A percentile compares a stretch with the other conserved stretches of the same genome.
Conservation (phyloP, 345 rosid species). For the Bretschneidera sinensis region DNA sequence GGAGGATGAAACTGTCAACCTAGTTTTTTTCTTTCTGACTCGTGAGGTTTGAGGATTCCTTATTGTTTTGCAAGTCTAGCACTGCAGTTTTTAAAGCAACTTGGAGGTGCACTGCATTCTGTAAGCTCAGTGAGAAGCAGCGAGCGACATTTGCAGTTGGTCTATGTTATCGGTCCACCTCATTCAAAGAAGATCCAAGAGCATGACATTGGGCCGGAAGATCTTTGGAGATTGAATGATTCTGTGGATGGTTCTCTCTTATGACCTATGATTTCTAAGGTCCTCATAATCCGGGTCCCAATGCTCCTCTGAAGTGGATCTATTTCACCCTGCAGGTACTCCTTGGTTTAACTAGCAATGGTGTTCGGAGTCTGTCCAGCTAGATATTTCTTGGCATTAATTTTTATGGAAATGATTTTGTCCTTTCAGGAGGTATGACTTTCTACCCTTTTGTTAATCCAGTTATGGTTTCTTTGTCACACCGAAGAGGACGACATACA, state of each 20-base stretch:
- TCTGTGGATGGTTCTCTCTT: constrained; percentile 83
- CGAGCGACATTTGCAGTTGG: constrained; percentile 51
- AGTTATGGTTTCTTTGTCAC: constrained; percentile 13
- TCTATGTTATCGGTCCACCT: constrained; percentile 86
- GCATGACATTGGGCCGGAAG: constrained; percentile 78
- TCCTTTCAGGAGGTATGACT: constrained; percentile 59
- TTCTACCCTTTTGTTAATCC: constrained; percentile 3
- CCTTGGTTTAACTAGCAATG: constrained; percentile 36
- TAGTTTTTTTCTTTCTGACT: constrained; percentile 3
- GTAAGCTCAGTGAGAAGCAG: constrained; percentile 33
- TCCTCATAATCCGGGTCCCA: constrained; percentile 85
- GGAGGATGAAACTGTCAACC: neutral
- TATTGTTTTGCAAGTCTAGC: constrained; percentile 39
- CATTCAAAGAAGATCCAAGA: constrained; percentile 57
- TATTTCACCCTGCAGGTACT: constrained; percentile 50
- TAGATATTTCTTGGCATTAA: constrained; percentile 88
- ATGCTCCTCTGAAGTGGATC: constrained; percentile 90
- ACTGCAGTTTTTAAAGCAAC: constrained; percentile 59
- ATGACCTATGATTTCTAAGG: constrained; percentile 92
- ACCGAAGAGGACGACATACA: neutral
- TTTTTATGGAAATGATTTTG: constrained; percentile 85
- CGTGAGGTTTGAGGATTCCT: constrained; percentile 5
- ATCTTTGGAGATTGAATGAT: constrained; percentile 57
- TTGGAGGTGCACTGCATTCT: constrained; percentile 70
- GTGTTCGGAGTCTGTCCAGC: constrained; percentile 33